A percentile compares a stretch with the other conserved stretches of the same genome.
Conservation (phyloP, 2,329 filamentous ascomycete genomes). For the Phaeosphaeriaceae sp. region DNA sequence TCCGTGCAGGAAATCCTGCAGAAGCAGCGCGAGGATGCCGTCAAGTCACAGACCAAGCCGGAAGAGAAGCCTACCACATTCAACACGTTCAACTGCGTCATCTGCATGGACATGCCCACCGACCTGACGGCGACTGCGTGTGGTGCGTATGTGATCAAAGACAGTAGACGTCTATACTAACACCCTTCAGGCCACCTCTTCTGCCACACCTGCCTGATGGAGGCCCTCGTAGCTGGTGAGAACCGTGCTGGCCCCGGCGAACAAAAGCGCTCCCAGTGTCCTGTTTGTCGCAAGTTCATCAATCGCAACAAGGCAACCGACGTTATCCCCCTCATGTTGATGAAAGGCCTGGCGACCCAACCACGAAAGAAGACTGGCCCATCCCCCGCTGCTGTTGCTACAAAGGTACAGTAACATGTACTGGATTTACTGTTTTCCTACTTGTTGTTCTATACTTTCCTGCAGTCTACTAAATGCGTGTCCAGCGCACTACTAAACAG, state of each 20-base stretch:
- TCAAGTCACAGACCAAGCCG: slow-evolving; percentile 54
- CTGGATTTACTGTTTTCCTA: slow-evolving; percentile 19
- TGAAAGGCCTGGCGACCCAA: slow-evolving; percentile 47
- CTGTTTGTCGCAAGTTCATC: slow-evolving; percentile 57
- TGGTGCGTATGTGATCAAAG: slow-evolving; percentile 53
- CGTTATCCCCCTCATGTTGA: slow-evolving; percentile 53
- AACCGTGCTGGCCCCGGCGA: slow-evolving; percentile 55
- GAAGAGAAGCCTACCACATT: slow-evolving; percentile 52
- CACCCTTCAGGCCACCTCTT: slow-evolving; percentile 64
- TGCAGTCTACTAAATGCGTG: not conserved
- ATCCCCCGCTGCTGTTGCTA: slow-evolving; percentile 7
- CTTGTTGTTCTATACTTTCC: not conserved
- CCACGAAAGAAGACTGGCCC: slow-evolving; percentile 34
- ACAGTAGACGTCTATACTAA: slow-evolving; percentile 10
- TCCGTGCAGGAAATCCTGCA: slow-evolving; percentile 56
- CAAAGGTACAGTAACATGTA: slow-evolving; percentile 29
- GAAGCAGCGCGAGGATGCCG: slow-evolving; percentile 62
- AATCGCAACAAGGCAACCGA: slow-evolving; percentile 50
- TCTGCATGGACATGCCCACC: slow-evolving; percentile 69
- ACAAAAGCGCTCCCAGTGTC: slow-evolving; percentile 55
- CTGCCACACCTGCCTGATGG: slow-evolving; percentile 69
- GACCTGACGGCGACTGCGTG: slow-evolving; percentile 68
- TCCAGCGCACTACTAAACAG: not conserved
- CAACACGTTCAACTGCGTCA: slow-evolving; percentile 65
- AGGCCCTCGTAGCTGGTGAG: slow-evolving; percentile 66